These are phyloP conservation scores for Yarrowia divulgata DNA, from an alignment of 805 yeast species.

Conservation along the genomic window DNA sequence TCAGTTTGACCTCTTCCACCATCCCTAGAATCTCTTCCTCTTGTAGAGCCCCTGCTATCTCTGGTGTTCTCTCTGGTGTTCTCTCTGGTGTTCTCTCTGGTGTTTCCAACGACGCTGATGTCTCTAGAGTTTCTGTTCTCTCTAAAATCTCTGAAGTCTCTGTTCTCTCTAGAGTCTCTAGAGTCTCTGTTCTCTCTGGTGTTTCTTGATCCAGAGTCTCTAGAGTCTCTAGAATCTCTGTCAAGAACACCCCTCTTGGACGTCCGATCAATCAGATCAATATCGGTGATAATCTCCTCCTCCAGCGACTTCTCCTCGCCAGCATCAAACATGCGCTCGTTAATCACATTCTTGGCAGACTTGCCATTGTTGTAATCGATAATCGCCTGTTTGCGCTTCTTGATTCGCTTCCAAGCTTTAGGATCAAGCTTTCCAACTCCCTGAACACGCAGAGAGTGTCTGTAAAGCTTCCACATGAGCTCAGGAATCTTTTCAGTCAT, in stretches of 20 bases:
- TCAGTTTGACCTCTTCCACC: neutral
- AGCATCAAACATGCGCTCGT: conserved; percentile 2
- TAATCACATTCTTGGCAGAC: neutral
- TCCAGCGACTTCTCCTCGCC: neutral
- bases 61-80: no score
- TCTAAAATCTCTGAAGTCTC: no score
- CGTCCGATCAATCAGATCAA: neutral
- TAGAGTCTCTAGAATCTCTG: no score
- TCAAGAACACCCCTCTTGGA: neutral
- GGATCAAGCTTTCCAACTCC: neutral
- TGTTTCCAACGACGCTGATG: no score
- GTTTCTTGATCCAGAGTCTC: no score
- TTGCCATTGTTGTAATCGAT: conserved; percentile 9
- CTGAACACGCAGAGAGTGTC: neutral
- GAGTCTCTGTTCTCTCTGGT: no score
- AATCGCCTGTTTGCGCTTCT: neutral
- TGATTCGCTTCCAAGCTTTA: neutral
- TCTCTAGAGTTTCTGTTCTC: neutral
- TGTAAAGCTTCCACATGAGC: neutral
- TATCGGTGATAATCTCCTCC: neutral
- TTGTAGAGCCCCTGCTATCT: no score
- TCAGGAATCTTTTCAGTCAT: neutral
- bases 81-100: no score
- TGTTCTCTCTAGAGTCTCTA: no score
- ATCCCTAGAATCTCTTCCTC: neutral